Base-by-base conservation (phyloP, 208 protist genomes). In the Trypanosoma melophagium region DNA sequence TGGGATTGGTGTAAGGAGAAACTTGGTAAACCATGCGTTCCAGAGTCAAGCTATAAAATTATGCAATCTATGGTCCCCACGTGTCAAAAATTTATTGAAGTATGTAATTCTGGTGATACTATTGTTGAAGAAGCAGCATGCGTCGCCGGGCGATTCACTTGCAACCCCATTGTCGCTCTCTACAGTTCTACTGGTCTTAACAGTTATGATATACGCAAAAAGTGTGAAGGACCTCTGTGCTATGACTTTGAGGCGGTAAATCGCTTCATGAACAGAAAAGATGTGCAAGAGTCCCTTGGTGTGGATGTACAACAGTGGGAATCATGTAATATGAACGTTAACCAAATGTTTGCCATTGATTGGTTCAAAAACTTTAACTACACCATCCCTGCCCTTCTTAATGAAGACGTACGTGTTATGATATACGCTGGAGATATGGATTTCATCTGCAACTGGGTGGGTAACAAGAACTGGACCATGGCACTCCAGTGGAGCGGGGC, bases 381-480 rank as follows among this genome's bases (percentile, higher is more conserved):
- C 38, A 73, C 67, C 0, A 44, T 97, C 2, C 83, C 88, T 0
- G 50, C n/a, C 3, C 61, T 97, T 50, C 76, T 97, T 22, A 76
- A 24, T 7, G 64, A 42, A 40, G 78, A 77, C n/a, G 71, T 97
- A 10, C 82, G 79, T 25, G 93, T 96, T n/a, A 55, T 97, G 67
- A 81, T 97, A 49, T 98, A 97, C 77, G 87, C 83, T 0, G 96
- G 96, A 12, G 94, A 97, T 45, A 65, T 77, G 51, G 95, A 98
- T 74, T 97, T 83, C 61, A 94, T 96, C 62, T 97, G 94, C 74
- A 98, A 98, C 71, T 97, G 81, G 77, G 71, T 97, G 44, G 94
- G 94, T 56, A 97, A 93, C 76, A 74, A 94, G 67, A 76, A 67
- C 24, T 98, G 93, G 93, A 80, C 77, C 9, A 53, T 59, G 12